Conservation (phyloP, 306 rosid genomes). For the Pyrus bretschneideri region DNA sequence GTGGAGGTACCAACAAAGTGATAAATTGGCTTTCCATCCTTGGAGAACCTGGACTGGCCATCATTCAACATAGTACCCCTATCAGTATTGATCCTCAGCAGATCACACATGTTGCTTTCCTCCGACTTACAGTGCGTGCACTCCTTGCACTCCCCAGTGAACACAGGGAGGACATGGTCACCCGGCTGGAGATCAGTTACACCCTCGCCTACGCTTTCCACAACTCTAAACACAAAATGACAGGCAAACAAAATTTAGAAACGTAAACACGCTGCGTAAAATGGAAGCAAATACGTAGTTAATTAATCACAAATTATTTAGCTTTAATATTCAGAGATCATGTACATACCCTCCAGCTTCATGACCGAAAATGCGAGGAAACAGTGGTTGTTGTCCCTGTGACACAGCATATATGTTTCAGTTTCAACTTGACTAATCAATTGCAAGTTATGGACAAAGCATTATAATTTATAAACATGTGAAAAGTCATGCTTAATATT, state of each 20-base stretch:
- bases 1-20: constrained; percentile 47
- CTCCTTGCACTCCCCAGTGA: constrained; percentile 41
- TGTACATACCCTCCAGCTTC: constrained; percentile 59
- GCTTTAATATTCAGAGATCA: neutral
- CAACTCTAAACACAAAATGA: constrained; percentile 21
- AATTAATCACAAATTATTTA: neutral
- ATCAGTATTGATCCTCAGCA: neutral
- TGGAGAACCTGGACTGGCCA: constrained; percentile 45
- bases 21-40: constrained; percentile 37
- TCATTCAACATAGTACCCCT: constrained; percentile 40
- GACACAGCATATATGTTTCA: neutral
- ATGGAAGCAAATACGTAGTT: neutral
- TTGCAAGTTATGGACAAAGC: neutral
- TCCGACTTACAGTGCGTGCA: constrained; percentile 49
- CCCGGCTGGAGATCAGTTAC: constrained; percentile 52
- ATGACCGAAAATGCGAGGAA: constrained; percentile 38
- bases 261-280: neutral
- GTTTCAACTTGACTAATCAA: neutral
- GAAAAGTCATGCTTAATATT: neutral
- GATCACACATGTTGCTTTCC: constrained; percentile 42
- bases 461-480: neutral
- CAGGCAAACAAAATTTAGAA: neutral
- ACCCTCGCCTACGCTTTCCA: constrained; percentile 57
- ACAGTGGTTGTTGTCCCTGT: constrained; percentile 7
- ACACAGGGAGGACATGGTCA: constrained; percentile 54